These are phyloP conservation scores for Thermothelomyces thermophilus DNA, from an alignment of 2,329 filamentous ascomycete genomes.

Conservation along the genomic window DNA sequence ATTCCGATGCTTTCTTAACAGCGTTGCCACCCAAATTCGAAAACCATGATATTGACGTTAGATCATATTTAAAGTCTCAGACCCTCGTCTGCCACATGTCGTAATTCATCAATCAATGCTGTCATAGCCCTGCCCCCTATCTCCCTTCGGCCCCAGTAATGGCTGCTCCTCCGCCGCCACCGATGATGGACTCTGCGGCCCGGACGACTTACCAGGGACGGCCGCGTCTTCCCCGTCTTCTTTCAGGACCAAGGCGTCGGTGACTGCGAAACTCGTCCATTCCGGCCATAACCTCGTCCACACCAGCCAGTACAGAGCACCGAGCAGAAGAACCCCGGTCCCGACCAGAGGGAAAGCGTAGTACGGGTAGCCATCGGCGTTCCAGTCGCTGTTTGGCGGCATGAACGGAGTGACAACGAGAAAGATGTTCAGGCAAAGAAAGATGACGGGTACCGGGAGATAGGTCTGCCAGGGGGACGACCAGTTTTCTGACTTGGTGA, in stretches of 20 bases:
- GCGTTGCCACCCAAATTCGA: neutral
- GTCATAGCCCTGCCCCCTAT: neutral
- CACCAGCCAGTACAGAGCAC: conserved; percentile 45
- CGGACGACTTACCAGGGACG: too few relatives aligned
- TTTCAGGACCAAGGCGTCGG: too few relatives aligned
- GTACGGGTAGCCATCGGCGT: conserved; percentile 47
- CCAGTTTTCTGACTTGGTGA: conserved; percentile 45
- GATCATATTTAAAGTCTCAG: too few relatives aligned
- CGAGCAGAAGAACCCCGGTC: conserved; percentile 44
- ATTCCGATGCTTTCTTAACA: too few relatives aligned
- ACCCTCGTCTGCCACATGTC: neutral
- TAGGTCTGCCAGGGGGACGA: conserved; percentile 46
- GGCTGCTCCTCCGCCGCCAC: too few relatives aligned
- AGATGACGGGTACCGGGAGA: conserved; percentile 42
- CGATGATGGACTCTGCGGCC: too few relatives aligned
- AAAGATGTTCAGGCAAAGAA: conserved; percentile 45
- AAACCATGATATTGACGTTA: too few relatives aligned
- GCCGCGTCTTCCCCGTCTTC: too few relatives aligned
- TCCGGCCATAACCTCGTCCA: conserved; percentile 47
- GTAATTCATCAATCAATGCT: neutral
- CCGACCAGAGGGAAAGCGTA: conserved; percentile 52
- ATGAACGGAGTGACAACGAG: conserved; percentile 49
- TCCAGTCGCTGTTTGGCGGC: conserved; percentile 42
- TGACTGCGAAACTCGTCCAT: conserved; percentile 21
- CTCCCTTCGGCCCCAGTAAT: neutral